Conservation (phyloP, 495 filamentous ascomycete genomes). For the Daldinia caldariorum region DNA sequence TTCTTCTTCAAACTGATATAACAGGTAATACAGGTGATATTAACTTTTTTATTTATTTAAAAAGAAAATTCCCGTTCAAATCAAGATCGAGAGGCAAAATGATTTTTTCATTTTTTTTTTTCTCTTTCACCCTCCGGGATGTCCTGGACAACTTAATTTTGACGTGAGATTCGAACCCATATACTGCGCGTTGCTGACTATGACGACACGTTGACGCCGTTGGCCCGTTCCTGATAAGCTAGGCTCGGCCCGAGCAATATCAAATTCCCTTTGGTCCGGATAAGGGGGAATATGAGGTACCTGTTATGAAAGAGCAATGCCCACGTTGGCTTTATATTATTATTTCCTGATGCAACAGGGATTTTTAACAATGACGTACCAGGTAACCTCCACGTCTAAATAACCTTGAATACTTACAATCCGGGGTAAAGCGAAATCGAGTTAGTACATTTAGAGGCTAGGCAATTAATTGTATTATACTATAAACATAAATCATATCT, state of each 20-base stretch:
- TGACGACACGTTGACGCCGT: conserved; percentile 33
- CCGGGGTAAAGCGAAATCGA: neutral
- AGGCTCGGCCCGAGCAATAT: conserved; percentile 36
- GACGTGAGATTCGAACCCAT: neutral
- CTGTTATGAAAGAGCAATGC: neutral
- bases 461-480: neutral
- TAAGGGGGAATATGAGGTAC: neutral
- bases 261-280: conserved; percentile 39
- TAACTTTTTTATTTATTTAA: too few relatives aligned
- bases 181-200: conserved; percentile 13
- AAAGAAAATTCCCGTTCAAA: neutral
- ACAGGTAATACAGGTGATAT: conserved; percentile 16
- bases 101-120: neutral
- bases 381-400: neutral
- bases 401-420: neutral
- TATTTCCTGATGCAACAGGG: neutral
- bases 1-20: conserved; percentile 18
- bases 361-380: neutral
- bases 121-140: neutral
- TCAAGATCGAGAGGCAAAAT: neutral
- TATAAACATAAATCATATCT: neutral
- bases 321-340: neutral
- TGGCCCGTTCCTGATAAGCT: conserved; percentile 37
- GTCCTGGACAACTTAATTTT: neutral
- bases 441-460: neutral